Evolutionary conservation across 2,329 filamentous ascomycete genomes (phyloP).

Genomic region (Mollisia scopiformis): DNA sequence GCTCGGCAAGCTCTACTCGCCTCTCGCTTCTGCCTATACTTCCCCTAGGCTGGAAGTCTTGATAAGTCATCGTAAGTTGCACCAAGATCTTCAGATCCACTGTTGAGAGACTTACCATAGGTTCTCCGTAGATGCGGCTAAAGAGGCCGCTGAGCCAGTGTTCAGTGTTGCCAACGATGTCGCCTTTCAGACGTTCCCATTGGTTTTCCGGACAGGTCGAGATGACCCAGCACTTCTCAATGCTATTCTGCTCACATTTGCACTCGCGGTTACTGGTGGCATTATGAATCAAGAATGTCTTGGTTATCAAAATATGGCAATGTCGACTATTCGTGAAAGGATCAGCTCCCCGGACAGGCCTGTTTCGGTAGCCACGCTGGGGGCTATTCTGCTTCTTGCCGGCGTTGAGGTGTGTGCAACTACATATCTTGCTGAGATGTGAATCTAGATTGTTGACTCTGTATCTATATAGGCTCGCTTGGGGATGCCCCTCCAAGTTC

Average conservation of each 20-base stretch:
- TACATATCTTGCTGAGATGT: not conserved
- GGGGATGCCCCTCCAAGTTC: slow-evolving; percentile 40
- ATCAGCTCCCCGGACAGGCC: slow-evolving; percentile 35
- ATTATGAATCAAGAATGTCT: slow-evolving; percentile 40
- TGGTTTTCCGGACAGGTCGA: slow-evolving; percentile 38
- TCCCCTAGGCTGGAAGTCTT: not conserved
- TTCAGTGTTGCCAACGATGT: not conserved
- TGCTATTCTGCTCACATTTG: slow-evolving; percentile 44
- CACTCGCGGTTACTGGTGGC: slow-evolving; percentile 35
- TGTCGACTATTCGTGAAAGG: slow-evolving; percentile 39
- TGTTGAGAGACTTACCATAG: not conserved
- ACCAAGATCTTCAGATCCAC: not conserved
- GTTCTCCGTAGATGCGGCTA: not conserved
- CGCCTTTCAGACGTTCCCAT: not conserved
- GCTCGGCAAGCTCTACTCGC: not conserved
- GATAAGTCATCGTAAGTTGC: not conserved
- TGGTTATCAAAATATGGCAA: slow-evolving; percentile 38
- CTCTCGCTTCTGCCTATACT: not conserved
- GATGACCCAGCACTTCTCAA: slow-evolving; percentile 43
- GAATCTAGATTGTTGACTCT: slow-evolving; percentile 8
- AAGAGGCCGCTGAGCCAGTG: not conserved
- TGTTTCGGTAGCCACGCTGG: slow-evolving; percentile 42
- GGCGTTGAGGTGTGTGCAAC: slow-evolving; percentile 43
- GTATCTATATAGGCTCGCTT: slow-evolving; percentile 39
- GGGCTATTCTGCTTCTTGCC: slow-evolving; percentile 45